A percentile compares a stretch with the other conserved stretches of the same genome.
Evolutionary conservation across 345 rosid genomes (phyloP).

Genomic region (Syzygium aromaticum): DNA sequence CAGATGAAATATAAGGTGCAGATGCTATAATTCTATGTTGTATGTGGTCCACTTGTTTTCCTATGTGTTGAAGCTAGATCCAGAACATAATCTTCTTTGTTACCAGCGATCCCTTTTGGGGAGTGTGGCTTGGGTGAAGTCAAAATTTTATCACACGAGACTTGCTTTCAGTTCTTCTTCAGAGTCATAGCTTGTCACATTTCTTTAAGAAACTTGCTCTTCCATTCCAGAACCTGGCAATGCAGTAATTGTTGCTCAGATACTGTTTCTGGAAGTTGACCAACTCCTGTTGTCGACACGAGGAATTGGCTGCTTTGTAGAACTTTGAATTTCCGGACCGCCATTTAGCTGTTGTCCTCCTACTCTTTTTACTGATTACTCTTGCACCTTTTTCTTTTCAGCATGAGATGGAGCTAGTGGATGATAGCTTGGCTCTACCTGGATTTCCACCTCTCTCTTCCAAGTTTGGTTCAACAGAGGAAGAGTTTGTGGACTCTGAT

Average conservation of each 20-base stretch:
- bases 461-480: slow-evolving; percentile 82
- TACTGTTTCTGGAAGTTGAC: not conserved
- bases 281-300: not conserved
- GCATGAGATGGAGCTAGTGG: slow-evolving; percentile 86
- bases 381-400: slow-evolving; percentile 18
- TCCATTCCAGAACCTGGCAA: not conserved
- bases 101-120: not conserved
- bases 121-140: not conserved
- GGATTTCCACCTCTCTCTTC: slow-evolving; percentile 53
- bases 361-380: not conserved
- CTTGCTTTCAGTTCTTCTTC: not conserved
- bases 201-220: not conserved
- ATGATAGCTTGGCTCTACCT: slow-evolving; percentile 60
- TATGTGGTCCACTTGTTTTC: not conserved
- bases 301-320: not conserved
- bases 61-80: not conserved
- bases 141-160: not conserved
- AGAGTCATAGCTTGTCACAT: not conserved
- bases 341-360: not conserved
- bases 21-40: not conserved
- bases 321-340: not conserved
- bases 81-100: not conserved
- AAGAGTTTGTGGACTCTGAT: slow-evolving; percentile 83
- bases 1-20: slow-evolving; percentile 85
- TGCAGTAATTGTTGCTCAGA: not conserved